These are phyloP conservation scores for Stentor roeselii DNA, from an alignment of 73 alveolate genomes.

Conservation along the genomic window DNA sequence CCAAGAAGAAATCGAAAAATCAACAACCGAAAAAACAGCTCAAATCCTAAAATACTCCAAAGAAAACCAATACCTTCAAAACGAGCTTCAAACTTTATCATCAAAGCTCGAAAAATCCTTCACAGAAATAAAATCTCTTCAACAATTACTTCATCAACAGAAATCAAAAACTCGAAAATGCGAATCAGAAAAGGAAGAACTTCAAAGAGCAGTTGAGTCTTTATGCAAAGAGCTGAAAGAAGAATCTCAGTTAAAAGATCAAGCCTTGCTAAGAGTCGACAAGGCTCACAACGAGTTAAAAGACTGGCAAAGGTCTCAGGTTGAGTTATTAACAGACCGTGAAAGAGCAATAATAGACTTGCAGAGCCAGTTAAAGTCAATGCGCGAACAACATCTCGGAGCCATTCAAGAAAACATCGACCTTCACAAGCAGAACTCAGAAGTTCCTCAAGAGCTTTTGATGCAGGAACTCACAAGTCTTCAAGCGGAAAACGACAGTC, in stretches of 20 bases:
- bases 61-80: neutral
- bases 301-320: constrained; percentile 34
- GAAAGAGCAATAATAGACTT: constrained; percentile 30
- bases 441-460: neutral
- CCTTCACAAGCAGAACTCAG: neutral
- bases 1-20: neutral
- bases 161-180: neutral
- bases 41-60: neutral
- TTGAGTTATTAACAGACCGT: constrained; percentile 25
- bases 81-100: neutral
- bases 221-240: constrained; percentile 17
- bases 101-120: neutral
- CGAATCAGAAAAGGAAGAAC: constrained; percentile 32
- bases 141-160: neutral
- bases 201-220: neutral
- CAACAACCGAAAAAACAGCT: neutral
- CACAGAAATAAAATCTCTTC: neutral
- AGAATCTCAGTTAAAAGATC: constrained; percentile 22
- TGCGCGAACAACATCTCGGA: constrained; percentile 24
- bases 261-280: constrained; percentile 27
- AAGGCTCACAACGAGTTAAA: constrained; percentile 42
- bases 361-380: constrained; percentile 32
- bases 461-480: neutral
- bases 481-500: neutral
- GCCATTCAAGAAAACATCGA: neutral